Evolutionary conservation across 805 yeast genomes (phyloP), one percentile per base, ranked within the genome.

Genomic region (Lipomyces kockii): DNA sequence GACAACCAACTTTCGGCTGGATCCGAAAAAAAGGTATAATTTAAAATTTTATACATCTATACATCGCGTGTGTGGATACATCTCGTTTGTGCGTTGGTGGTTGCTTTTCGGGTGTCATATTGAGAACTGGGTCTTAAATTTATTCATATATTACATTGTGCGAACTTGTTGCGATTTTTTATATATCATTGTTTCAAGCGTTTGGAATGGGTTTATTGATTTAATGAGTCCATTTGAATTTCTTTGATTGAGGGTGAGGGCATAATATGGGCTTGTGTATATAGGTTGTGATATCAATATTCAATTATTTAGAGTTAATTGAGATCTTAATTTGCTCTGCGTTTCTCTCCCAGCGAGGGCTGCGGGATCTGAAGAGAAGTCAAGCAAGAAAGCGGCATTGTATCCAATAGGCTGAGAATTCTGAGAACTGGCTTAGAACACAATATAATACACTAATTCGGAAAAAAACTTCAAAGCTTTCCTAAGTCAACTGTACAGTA

Each of bases 1-100:
- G 62, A 65, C 59, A 58, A 58, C 17, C 20, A 34, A 20, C 20
- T 9, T n/a, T 32, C 53, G 52, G 52, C 49, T 58, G 52, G 52
- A 25, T 37, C 52, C 52, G 60, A 58, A 27, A 12, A n/a, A 39
- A 9, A 8, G 29, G 35, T 9, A 5, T 51, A 11, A 46, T 49
- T 8, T 32, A 20, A 14, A 20, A 46, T 20, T 20, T 29, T 43
- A 43, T 17, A 17, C 8, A 17, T 43, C 20, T 43, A 17, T n/a
- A n/a, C 49, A 43, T 43, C 12, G 39, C 14, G 39, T 37, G 17
- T 37, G 39, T 11, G 39, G 5, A 43, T 43, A n/a, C 49, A 17
- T 43, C 49, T n/a, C 49, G 14, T 43, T 43, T 43, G 49, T 43
- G 49, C 49, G 49, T 43, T 43, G 49, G 49, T 43, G 49, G 49